phyloP scores from a whole-genome alignment of 805 yeast genomes.

The Isabelozyma rhagii region DNA sequence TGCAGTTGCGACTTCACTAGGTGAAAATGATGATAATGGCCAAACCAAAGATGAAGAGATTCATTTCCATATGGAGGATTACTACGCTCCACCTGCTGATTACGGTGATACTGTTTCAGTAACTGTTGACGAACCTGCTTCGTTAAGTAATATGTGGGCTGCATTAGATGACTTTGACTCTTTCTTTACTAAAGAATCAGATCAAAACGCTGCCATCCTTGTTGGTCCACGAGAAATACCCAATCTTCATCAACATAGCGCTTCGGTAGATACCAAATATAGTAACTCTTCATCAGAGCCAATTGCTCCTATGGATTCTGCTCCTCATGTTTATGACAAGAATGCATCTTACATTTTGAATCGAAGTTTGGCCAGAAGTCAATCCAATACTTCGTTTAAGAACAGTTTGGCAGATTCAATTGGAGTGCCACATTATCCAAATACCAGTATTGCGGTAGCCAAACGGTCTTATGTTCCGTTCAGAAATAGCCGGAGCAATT shows the following conservation, averaged over 20 bases:
- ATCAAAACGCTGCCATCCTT: constrained; percentile 7
- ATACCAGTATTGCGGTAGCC: constrained; percentile 7
- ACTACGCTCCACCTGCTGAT: constrained; percentile 34
- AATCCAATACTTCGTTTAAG: constrained; percentile 75
- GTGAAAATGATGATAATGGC: constrained; percentile 29
- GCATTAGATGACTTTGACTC: constrained; percentile 86
- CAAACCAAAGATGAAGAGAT: constrained; percentile 34
- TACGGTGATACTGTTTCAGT: constrained; percentile 47
- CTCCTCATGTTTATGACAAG: constrained; percentile 75
- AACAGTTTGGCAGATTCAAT: constrained; percentile 69
- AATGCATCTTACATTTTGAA: constrained; percentile 75
- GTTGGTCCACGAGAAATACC: constrained; percentile 2
- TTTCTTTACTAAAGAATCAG: constrained; percentile 63
- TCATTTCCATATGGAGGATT: constrained; percentile 62
- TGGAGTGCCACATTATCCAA: constrained; percentile 16
- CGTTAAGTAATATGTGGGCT: constrained; percentile 88
- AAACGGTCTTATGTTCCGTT: constrained; percentile 42
- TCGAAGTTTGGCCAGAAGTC: constrained; percentile 67
- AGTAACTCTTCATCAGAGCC: constrained; percentile 36
- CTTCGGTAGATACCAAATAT: constrained; percentile 61
- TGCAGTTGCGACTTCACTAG: constrained; percentile 36
- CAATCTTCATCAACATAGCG: constrained; percentile 41
- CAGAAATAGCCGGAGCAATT: constrained; percentile 25
- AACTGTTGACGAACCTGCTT: constrained; percentile 59
- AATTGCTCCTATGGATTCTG: constrained; percentile 59